Evolutionary conservation across 1,284 basidiomycete genomes (phyloP), one percentile per base, ranked within the genome.

Genomic region (Heterobasidion annosum): DNA sequence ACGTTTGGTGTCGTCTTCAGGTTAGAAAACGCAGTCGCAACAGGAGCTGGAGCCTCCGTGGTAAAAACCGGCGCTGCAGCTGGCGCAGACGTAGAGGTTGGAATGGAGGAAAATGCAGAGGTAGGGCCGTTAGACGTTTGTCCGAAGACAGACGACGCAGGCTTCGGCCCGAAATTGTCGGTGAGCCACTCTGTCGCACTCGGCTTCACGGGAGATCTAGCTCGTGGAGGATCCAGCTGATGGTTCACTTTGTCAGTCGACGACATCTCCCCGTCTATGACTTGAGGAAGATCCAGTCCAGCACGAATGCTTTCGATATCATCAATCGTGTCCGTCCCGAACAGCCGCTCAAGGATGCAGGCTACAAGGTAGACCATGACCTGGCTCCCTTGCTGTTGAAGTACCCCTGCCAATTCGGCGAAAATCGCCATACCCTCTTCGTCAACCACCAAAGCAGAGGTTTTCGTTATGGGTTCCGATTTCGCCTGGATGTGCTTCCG

Each of bases 401-500:
- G 73, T 19, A 81, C 77, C 8, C 63, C 65, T 4, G 73, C 85
- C 19, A 82, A 75, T 64, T 79, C 72, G n/a, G 68, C 76, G 64
- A 82, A 91, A 55, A 82, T 85, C 56, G 72, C 72, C 79, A 91
- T 87, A 25, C 75, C 87, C 56, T 83, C 75, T 0, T 63, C 68
- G 62, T 83, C 82, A 19, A 89, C 85, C 16, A 76, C 69, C 8
- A 85, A 73, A 1, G 72, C 60, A 0, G 82, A 83, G 0, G 65
- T 74, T 65, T 88, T 91, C 59, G 78, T 78, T 51, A 91, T 90
- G 56, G 82, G 91, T 62, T 73, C 82, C 64, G 91, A 93, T 59
- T 83, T 87, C 34, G 77, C 74, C 63, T 97, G 96, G 0, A 94
- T 91, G 44, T 86, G 81, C 32, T 79, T 71, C 4, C 92, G 87